Conservation (phyloP, 2,329 filamentous ascomycete genomes). For the Elsinoe fawcettii region DNA sequence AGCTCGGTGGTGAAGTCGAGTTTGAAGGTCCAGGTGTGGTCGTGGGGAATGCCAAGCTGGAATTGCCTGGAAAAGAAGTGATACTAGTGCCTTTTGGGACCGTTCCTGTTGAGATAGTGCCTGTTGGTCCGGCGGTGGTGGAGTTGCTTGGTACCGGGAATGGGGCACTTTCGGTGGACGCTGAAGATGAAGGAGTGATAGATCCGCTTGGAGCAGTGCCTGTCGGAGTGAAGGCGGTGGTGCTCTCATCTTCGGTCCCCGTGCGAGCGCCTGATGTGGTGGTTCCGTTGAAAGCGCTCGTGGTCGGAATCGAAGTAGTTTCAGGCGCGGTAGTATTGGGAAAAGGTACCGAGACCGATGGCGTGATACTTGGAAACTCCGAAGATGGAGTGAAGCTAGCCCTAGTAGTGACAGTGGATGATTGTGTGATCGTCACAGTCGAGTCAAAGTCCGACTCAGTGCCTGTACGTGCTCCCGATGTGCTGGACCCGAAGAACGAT, state of each 20-base stretch:
- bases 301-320: not conserved
- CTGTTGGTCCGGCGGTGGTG: not conserved
- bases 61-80: constrained; percentile 3
- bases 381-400: constrained; percentile 9
- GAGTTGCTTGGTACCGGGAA: constrained; percentile 8
- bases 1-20: constrained; percentile 3
- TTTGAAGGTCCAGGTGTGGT: not conserved
- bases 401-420: not conserved
- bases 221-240: not conserved
- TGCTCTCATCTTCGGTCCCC: not conserved
- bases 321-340: not conserved
- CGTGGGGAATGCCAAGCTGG: constrained; percentile 3
- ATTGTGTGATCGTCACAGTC: not conserved
- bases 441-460: constrained; percentile 10
- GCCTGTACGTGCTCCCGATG: not conserved
- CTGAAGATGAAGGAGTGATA: not conserved
- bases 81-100: constrained; percentile 3
- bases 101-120: not conserved
- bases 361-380: not conserved
- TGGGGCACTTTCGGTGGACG: not conserved
- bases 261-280: constrained; percentile 1
- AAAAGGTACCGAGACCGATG: not conserved
- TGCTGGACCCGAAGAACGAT: constrained; percentile 6
- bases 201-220: constrained; percentile 17
- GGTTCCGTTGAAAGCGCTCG: constrained; percentile 1